Conservation (phyloP, 208 protist species). For the Polymyxa betae region DNA sequence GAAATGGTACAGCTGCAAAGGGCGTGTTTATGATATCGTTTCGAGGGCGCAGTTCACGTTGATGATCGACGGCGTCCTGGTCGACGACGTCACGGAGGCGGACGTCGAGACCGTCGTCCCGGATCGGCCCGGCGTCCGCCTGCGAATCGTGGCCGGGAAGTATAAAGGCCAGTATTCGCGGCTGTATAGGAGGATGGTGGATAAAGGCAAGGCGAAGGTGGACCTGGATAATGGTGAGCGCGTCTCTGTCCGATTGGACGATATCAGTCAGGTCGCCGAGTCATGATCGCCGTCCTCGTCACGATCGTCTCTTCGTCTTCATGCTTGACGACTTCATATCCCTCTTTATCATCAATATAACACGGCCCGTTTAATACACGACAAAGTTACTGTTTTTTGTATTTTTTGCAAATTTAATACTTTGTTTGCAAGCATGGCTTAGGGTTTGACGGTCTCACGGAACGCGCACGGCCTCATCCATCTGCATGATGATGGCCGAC, state of each 20-base stretch:
- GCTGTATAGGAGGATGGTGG: not conserved
- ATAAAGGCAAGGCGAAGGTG: not conserved
- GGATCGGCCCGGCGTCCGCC: not conserved
- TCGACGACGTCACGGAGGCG: not conserved
- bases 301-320: no score
- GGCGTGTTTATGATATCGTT: slow-evolving; percentile 12
- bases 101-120: slow-evolving; percentile 24
- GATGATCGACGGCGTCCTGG: not conserved
- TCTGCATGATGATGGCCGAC: no score
- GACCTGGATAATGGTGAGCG: not conserved
- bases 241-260: not conserved
- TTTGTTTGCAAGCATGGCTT: no score
- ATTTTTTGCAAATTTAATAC: no score
- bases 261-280: not conserved
- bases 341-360: no score
- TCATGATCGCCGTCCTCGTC: no score
- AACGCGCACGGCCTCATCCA: no score
- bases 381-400: no score
- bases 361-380: no score
- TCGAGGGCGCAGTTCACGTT: not conserved
- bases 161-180: not conserved
- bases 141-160: not conserved
- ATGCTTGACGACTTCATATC: no score
- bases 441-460: no score
- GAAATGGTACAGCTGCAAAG: slow-evolving; percentile 42